Base-by-base conservation (phyloP, 2,329 filamentous ascomycete species). In the Verticillium nubilum region DNA sequence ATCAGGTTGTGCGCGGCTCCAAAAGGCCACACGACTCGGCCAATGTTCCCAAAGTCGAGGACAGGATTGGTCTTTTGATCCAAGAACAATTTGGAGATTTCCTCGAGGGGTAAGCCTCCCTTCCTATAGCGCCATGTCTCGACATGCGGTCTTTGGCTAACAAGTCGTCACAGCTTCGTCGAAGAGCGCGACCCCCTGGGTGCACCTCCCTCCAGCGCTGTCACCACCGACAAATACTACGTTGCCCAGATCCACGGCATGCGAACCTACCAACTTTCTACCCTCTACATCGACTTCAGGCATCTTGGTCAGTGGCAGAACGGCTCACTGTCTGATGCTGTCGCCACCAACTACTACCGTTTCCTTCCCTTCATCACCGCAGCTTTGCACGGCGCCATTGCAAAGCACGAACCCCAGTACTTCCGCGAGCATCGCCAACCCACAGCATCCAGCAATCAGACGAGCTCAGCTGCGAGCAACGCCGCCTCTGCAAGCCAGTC, bases 401-500 rank as follows among this genome's bases (percentile, higher is more conserved):
- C 91, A 66, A 96, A 96, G 76, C 89, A 97, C 76, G 94, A 97
- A 73, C 91, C 95, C 5, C 84, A 90, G 70, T 99, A 98, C 77
- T 98, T 96, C 77, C 86, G 91, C 67, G 90, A 96, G 69, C 94
- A 98, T 78, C 86, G 92, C 57, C 92, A 97, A 72, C 88, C 92
- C 5, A 89, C 88, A 2, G 86, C 88, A 54, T 89, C 89, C 17
- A 90, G 89, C 62, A 87, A 86, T 58, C 81, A 87, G 63, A 86
- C 90, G 1, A 88, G 87, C 5, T 88, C 91, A 1, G 87, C 83
- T 26, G 79, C 80, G 28, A 88, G 85, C 68, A 84, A 85, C 60
- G 77, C 82, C 35, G 86, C 85, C 58, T 85, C 84, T 7, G 81
- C 79, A 35, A 87, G 80, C 67, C 84, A 88, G 68, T 82, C 84